Conservation (phyloP, 192 early-diverging fungal genomes). For the Backusella luteola region DNA sequence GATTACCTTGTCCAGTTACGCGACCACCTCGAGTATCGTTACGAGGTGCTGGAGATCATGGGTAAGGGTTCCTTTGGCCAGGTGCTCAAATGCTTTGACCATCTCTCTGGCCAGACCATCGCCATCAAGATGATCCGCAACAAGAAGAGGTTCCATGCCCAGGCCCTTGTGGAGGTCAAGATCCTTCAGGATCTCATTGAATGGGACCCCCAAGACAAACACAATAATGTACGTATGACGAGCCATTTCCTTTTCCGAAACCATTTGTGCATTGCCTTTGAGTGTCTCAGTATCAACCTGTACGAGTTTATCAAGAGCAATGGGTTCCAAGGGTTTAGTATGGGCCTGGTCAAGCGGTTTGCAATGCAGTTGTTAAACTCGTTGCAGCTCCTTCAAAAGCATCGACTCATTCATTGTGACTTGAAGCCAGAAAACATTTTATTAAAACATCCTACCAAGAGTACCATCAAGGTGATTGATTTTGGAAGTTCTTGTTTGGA, state of each 20-base stretch:
- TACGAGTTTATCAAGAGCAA: conserved; percentile 96
- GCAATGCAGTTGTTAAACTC: conserved; percentile 80
- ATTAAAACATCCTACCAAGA: conserved; percentile 62
- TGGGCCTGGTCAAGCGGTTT: conserved; percentile 68
- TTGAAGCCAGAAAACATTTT: conserved; percentile 94
- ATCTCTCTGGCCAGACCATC: conserved; percentile 79
- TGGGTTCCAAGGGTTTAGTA: conserved; percentile 82
- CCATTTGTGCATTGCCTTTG: conserved; percentile 92
- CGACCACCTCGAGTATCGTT: conserved; percentile 87
- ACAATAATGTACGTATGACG: conserved; percentile 81
- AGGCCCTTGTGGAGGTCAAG: conserved; percentile 90
- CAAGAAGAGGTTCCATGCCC: conserved; percentile 91
- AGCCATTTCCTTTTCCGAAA: conserved; percentile 90
- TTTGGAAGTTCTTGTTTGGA: conserved; percentile 93
- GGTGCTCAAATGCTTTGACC: conserved; percentile 88
- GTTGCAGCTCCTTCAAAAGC: conserved; percentile 65
- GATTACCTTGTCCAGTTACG: conserved; percentile 83
- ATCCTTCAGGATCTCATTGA: conserved; percentile 77
- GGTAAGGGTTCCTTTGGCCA: conserved; percentile 95
- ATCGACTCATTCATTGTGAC: conserved; percentile 90
- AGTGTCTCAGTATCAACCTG: conserved; percentile 87
- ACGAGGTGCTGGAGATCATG: conserved; percentile 83
- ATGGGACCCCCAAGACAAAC: conserved; percentile 74
- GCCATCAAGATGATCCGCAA: conserved; percentile 95
- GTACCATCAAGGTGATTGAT: conserved; percentile 93